These are phyloP conservation scores for Boechera divaricarpa DNA, from an alignment of 345 rosid species.

Conservation along the genomic window DNA sequence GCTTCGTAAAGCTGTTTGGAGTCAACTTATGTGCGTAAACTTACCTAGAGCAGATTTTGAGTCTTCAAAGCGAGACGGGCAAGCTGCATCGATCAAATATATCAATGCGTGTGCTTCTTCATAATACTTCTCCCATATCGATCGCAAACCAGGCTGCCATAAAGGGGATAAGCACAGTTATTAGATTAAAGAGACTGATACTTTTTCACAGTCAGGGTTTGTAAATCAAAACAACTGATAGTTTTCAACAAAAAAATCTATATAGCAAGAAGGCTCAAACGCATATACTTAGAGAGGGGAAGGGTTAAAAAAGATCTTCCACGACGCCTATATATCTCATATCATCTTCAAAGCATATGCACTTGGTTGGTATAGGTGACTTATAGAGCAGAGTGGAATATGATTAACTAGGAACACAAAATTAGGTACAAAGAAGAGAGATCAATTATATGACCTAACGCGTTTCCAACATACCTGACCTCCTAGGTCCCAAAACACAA, in stretches of 20 bases:
- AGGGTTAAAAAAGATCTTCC: background rate
- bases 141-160: constrained; percentile 88
- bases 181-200: background rate
- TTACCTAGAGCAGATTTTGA: constrained; percentile 91
- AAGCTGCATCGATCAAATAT: constrained; percentile 90
- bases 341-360: background rate
- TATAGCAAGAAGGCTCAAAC: constrained; percentile 9
- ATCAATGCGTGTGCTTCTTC: constrained; percentile 98
- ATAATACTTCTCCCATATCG: constrained; percentile 99
- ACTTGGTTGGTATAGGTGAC: background rate
- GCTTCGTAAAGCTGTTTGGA: constrained; percentile 8
- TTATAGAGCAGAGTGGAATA: background rate
- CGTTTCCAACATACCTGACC: constrained; percentile 73
- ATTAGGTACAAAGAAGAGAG: background rate
- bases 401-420: background rate
- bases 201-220: background rate
- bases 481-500: constrained; percentile 97
- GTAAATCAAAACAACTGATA: background rate
- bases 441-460: background rate
- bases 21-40: constrained; percentile 11
- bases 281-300: background rate
- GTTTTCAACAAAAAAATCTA: background rate
- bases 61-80: constrained; percentile 95
- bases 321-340: background rate
- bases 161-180: constrained; percentile 9